Percentiles rank a stretch among this genome's conserved stretches.
Evolutionary conservation across 2,329 filamentous ascomycete genomes (phyloP).

Genomic region (Parastagonospora nodorum): DNA sequence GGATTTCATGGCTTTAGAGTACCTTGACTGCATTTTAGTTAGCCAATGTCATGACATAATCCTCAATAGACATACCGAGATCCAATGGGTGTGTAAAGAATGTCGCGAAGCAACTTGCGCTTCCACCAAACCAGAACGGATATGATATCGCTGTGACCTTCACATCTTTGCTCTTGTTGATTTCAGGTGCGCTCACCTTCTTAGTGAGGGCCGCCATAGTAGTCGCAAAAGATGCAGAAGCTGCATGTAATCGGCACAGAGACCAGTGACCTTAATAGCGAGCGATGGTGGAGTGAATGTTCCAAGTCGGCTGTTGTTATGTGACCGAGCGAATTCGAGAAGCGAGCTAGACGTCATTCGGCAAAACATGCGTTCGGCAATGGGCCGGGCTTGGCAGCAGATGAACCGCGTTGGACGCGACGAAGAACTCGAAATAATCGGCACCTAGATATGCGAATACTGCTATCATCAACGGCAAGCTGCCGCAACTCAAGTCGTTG

Average conservation of each 20-base stretch:
- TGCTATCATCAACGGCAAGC: conserved; percentile 18
- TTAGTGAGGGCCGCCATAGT: conserved; percentile 49
- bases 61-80: conserved; percentile 67
- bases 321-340: conserved; percentile 16
- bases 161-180: conserved; percentile 50
- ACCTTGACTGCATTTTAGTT: conserved; percentile 51
- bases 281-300: conserved; percentile 4
- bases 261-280: conserved; percentile 11
- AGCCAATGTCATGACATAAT: conserved; percentile 23
- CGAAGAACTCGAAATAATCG: conserved; percentile 9
- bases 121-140: conserved; percentile 88
- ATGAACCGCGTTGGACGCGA: conserved; percentile 20
- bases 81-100: conserved; percentile 92
- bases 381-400: conserved; percentile 32
- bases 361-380: conserved; percentile 22
- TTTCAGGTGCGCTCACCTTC: conserved; percentile 35
- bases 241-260: conserved; percentile 13
- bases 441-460: conserved; percentile 28
- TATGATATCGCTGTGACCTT: conserved; percentile 51
- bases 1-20: conserved; percentile 12
- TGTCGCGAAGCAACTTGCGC: conserved; percentile 88
- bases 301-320: conserved; percentile 30
- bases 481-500: conserved; percentile 26
- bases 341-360: conserved; percentile 30
- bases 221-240: conserved; percentile 14